Evolutionary conservation across 1,284 basidiomycete genomes (phyloP).

Genomic region (Heliocybe sulcata): DNA sequence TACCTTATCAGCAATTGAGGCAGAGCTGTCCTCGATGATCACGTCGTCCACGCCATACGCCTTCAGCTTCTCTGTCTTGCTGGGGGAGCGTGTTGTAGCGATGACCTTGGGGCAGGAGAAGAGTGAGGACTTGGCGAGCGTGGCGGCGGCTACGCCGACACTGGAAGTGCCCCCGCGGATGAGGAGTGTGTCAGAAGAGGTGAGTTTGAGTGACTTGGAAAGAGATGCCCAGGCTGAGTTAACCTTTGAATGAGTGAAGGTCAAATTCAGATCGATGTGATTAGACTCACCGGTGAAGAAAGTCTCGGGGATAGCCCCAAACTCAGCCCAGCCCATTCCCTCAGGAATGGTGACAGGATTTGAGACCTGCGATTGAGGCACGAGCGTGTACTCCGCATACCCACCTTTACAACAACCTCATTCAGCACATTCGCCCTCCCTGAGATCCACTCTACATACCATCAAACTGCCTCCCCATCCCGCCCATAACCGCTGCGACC

Average conservation of each 20-base stretch:
- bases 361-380: constrained; percentile 19
- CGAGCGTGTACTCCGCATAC: constrained; percentile 19
- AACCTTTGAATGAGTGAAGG: neutral
- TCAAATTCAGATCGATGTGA: no score
- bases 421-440: no score
- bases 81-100: constrained; percentile 14
- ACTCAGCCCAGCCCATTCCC: constrained; percentile 14
- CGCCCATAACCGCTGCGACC: constrained; percentile 19
- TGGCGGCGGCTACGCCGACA: constrained; percentile 13
- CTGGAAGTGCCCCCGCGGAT: constrained; percentile 18
- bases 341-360: constrained; percentile 14
- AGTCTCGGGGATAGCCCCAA: constrained; percentile 19
- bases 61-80: constrained; percentile 10
- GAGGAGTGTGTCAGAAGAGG: constrained; percentile 13
- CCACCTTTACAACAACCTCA: constrained; percentile 10
- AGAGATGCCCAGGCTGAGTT: constrained; percentile 14
- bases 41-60: constrained; percentile 14
- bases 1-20: constrained; percentile 12
- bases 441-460: constrained; percentile 13
- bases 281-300: constrained; percentile 12
- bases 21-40: constrained; percentile 12
- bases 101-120: constrained; percentile 13
- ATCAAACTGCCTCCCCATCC: constrained; percentile 18
- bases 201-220: constrained; percentile 10
- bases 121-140: constrained; percentile 16